phyloP scores from a whole-genome alignment of 106 monocot genomes.

The Xerophyta viscosa region DNA sequence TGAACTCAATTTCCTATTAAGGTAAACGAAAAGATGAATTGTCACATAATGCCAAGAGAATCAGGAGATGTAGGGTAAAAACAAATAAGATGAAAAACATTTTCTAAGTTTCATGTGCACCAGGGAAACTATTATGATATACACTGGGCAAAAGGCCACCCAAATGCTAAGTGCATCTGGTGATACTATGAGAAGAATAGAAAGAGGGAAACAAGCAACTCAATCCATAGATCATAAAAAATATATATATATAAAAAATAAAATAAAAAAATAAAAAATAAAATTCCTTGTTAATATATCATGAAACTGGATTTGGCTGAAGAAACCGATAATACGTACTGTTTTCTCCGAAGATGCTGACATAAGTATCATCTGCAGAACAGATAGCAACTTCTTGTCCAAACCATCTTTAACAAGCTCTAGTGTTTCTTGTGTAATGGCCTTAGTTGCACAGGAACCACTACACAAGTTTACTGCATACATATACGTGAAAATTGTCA shows the following conservation, averaged over 20 bases:
- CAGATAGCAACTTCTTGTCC: slow-evolving; percentile 48
- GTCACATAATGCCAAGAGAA: neutral
- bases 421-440: slow-evolving; percentile 31
- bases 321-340: slow-evolving; percentile 29
- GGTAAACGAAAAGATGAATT: slow-evolving; percentile 1
- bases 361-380: slow-evolving; percentile 36
- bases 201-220: too few species aligned
- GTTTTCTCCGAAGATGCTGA: slow-evolving; percentile 44
- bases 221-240: too few species aligned
- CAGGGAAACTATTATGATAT: too few species aligned
- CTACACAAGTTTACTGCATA: slow-evolving; percentile 36
- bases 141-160: too few species aligned
- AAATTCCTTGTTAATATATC: too few species aligned
- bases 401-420: slow-evolving; percentile 59
- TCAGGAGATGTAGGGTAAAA: neutral
- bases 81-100: neutral
- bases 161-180: too few species aligned
- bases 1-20: slow-evolving; percentile 62
- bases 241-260: too few species aligned
- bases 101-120: too few species aligned
- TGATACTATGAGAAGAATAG: too few species aligned
- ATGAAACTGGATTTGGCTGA: neutral
- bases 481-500: neutral
- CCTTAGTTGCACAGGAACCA: slow-evolving; percentile 19
- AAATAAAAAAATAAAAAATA: too few species aligned